Base-by-base conservation (phyloP, 768 basidiomycete species). In the Wakefieldia striispora region DNA sequence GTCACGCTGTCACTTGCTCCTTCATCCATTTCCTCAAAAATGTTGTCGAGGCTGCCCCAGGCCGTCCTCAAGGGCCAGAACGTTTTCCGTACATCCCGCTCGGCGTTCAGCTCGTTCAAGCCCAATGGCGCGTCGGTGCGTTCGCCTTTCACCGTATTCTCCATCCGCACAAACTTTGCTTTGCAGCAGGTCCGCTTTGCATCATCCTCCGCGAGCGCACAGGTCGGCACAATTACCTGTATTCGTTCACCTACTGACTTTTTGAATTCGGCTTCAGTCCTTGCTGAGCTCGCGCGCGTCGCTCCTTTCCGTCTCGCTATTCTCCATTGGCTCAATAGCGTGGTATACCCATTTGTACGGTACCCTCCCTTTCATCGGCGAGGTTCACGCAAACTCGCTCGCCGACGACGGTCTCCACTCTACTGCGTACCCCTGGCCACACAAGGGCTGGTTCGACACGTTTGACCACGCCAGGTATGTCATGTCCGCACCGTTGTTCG, bases 311-410 rank as follows among this genome's bases (percentile, higher is more conserved):
- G 83, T 84, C 53, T 83, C 90, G 42, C 73, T 86, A 49, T 70
- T 90, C 67, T 81, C 94, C 40, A 88, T 74, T 54, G 97, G 97
- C 54, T 87, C 95, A 40, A 81, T 97, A 69, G 92, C 91, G 47
- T 97, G 92, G 92, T 99, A 99, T 77, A 86, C 91, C 61, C 88
- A 94, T 69, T 81, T 94, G 49, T 98, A 94, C 70, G 97, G 95
- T 56, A 75, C 81, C 26, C 76, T 94, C 49, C 91, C 94, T 27
- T 92, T 98, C 74, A 63, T 98, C 58, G 84, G 88, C 51, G 86
- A 97, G 72, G 95, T 87, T 6, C 91, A 91, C 66, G 97, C 97
- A 40, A 93, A 89, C 72, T 86, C 88, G 54, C 86, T 86, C 45
- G 91, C 85, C 39, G 97, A 99, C 57, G 93, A 93, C 59, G 97